These are phyloP conservation scores for Volvox africanus DNA, from an alignment of 139 green algal genomes.

Conservation along the genomic window DNA sequence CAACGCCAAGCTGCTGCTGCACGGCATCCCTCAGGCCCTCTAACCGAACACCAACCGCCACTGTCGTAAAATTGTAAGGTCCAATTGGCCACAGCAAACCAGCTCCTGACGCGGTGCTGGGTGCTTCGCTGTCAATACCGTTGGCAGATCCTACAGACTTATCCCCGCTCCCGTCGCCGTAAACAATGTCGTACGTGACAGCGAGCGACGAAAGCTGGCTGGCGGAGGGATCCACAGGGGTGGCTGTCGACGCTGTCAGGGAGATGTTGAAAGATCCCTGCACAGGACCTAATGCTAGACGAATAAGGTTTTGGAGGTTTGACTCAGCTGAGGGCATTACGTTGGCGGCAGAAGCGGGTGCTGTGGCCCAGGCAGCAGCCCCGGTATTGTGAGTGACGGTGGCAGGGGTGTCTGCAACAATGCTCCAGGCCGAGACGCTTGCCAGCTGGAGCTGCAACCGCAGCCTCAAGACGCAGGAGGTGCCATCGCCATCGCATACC, in stretches of 20 bases:
- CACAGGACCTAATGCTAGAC: slow-evolving; percentile 30
- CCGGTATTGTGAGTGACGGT: background rate
- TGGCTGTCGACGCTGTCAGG: background rate
- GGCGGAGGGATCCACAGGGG: background rate
- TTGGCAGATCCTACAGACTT: background rate
- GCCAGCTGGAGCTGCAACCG: slow-evolving; percentile 23
- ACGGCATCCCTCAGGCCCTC: background rate
- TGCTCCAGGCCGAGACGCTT: background rate
- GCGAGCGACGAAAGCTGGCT: background rate
- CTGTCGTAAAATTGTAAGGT: slow-evolving; percentile 24
- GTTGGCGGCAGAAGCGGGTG: background rate
- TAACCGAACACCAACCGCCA: background rate
- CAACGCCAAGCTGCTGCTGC: background rate
- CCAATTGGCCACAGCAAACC: background rate
- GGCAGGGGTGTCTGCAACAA: background rate
- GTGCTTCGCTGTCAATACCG: background rate
- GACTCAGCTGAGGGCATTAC: background rate
- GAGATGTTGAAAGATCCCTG: slow-evolving; percentile 12
- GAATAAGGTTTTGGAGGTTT: background rate
- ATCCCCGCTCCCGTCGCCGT: background rate
- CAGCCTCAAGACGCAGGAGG: slow-evolving; percentile 59
- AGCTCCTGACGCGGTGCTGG: background rate
- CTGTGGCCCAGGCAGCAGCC: background rate
- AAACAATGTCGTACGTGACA: slow-evolving; percentile 23
- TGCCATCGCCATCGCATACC: slow-evolving; percentile 76